These are phyloP conservation scores for Capsicum rhomboideum DNA, from an alignment of 257 asterid species.

Conservation along the genomic window DNA sequence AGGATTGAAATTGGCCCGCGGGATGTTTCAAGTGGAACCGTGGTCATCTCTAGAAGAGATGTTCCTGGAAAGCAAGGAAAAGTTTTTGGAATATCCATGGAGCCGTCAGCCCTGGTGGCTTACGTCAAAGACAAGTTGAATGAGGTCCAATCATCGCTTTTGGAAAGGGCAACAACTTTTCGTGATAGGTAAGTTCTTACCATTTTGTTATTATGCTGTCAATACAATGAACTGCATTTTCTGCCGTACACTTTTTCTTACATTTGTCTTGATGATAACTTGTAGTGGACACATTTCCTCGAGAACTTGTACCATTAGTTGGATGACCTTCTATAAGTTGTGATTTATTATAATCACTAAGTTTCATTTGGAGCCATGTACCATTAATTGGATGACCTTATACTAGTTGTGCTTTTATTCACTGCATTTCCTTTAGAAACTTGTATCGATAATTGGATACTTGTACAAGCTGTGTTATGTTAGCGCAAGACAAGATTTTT, in stretches of 20 bases:
- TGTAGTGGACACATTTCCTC: neutral
- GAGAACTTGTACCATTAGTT: neutral
- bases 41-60: constrained; percentile 89
- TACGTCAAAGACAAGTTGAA: constrained; percentile 55
- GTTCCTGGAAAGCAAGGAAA: constrained; percentile 95
- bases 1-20: constrained; percentile 97
- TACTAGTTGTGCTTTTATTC: neutral
- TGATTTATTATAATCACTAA: neutral
- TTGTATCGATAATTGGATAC: neutral
- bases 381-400: neutral
- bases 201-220: neutral
- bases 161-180: constrained; percentile 59
- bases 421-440: neutral
- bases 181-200: constrained; percentile 61
- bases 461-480: neutral
- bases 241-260: neutral
- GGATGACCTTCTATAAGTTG: neutral
- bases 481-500: neutral
- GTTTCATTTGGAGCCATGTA: neutral
- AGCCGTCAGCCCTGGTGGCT: constrained; percentile 58
- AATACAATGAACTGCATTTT: neutral
- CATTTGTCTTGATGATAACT: neutral
- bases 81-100: constrained; percentile 90
- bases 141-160: constrained; percentile 77
- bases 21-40: constrained; percentile 69